A percentile compares a stretch with the other conserved stretches of the same genome.
These are phyloP conservation scores for Botrytis galanthina DNA, from an alignment of 2,329 filamentous ascomycete genomes.

Conservation along the genomic window DNA sequence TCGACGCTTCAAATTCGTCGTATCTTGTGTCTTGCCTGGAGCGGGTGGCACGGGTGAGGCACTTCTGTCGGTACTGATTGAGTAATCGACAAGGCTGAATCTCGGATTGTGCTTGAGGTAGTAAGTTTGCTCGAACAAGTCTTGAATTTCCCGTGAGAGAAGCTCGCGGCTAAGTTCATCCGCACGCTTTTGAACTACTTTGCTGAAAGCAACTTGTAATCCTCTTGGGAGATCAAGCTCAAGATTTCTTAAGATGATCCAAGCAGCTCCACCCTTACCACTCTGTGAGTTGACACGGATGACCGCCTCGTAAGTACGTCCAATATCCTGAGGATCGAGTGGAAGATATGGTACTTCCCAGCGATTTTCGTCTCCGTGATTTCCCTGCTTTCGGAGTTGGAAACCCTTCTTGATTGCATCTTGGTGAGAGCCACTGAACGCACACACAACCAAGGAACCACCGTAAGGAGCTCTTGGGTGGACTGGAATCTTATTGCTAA, in stretches of 20 bases:
- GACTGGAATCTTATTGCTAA: slow-evolving; percentile 91
- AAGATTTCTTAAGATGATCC: slow-evolving; percentile 86
- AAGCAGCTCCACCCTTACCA: slow-evolving; percentile 91
- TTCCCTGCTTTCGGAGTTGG: slow-evolving; percentile 62
- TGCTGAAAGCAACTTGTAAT: slow-evolving; percentile 87
- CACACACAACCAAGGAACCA: slow-evolving; percentile 85
- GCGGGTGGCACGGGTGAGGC: slow-evolving; percentile 67
- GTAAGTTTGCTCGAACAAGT: slow-evolving; percentile 86
- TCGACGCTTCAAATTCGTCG: slow-evolving; percentile 72
- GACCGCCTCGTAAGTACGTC: slow-evolving; percentile 94
- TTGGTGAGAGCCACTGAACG: slow-evolving; percentile 89
- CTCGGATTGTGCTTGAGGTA: slow-evolving; percentile 79
- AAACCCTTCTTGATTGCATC: slow-evolving; percentile 96
- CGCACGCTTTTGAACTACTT: slow-evolving; percentile 71
- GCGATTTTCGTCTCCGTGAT: slow-evolving; percentile 38
- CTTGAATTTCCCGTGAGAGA: slow-evolving; percentile 76
- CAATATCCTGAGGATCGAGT: slow-evolving; percentile 89
- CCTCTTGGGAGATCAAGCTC: slow-evolving; percentile 90
- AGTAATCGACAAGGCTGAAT: slow-evolving; percentile 88
- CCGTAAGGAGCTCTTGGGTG: slow-evolving; percentile 89
- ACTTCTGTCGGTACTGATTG: slow-evolving; percentile 80
- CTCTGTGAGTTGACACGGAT: slow-evolving; percentile 97
- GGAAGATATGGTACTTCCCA: slow-evolving; percentile 93
- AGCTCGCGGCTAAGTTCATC: slow-evolving; percentile 83
- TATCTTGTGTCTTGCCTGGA: slow-evolving; percentile 71